Evolutionary conservation across 2,329 filamentous ascomycete species (phyloP).

Genomic region (Aspergillus persii): DNA sequence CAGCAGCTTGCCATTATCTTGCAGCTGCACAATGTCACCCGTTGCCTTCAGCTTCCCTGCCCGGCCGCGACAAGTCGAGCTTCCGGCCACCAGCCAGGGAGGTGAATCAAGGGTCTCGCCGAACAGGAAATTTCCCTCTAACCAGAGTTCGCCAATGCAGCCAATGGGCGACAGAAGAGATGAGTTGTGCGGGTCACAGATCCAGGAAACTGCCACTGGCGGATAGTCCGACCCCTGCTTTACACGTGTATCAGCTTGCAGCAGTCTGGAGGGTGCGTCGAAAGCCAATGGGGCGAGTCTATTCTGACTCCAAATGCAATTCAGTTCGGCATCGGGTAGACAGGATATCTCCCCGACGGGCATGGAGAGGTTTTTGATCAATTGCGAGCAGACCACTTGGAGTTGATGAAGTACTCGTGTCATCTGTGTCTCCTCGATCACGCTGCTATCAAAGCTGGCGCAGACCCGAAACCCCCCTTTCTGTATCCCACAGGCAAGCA

Average conservation of each 20-base stretch:
- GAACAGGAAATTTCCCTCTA: constrained; percentile 39
- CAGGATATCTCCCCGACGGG: constrained; percentile 36
- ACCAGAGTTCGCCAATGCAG: constrained; percentile 37
- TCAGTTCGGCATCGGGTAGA: constrained; percentile 37
- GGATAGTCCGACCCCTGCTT: constrained; percentile 35
- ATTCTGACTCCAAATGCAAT: constrained; percentile 47
- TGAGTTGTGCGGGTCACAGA: constrained; percentile 32
- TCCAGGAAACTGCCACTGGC: constrained; percentile 27
- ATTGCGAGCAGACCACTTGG: constrained; percentile 28
- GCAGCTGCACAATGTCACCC: constrained; percentile 32
- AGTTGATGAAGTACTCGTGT: constrained; percentile 37
- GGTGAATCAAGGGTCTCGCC: constrained; percentile 23
- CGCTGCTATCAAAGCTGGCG: constrained; percentile 43
- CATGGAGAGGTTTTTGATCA: constrained; percentile 25
- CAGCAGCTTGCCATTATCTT: constrained; percentile 27
- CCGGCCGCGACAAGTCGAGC: constrained; percentile 28
- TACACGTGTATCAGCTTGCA: constrained; percentile 20
- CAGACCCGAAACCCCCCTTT: constrained; percentile 45
- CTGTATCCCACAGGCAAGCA: constrained; percentile 47
- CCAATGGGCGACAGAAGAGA: constrained; percentile 42
- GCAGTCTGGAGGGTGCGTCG: constrained; percentile 24
- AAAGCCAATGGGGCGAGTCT: constrained; percentile 33
- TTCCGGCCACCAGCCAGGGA: constrained; percentile 35
- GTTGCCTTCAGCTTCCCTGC: constrained; percentile 29
- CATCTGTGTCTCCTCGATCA: constrained; percentile 39